Percentiles rank a stretch among this genome's conserved stretches.
phyloP scores from a whole-genome alignment of 1,284 basidiomycete genomes.

The Pascua guehoae region DNA sequence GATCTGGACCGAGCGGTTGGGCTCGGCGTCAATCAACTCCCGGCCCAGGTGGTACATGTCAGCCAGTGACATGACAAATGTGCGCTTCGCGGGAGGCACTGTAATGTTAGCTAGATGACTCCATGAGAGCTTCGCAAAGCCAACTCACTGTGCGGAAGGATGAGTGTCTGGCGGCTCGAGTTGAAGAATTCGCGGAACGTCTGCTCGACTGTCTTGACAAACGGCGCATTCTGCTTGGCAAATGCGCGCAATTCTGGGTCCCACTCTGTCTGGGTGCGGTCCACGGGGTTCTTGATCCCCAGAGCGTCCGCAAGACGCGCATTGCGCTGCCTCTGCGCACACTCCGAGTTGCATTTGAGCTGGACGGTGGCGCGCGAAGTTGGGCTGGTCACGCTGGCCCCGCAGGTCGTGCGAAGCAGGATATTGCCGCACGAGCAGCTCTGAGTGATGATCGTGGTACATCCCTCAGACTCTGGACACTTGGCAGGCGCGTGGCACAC shows the following conservation, averaged over 20 bases:
- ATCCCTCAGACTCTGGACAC: slow-evolving; percentile 75
- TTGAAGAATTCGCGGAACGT: slow-evolving; percentile 71
- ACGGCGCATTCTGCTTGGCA: slow-evolving; percentile 61
- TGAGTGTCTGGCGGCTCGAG: slow-evolving; percentile 65
- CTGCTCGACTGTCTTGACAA: slow-evolving; percentile 69
- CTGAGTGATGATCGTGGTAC: slow-evolving; percentile 60
- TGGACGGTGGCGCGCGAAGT: slow-evolving; percentile 49
- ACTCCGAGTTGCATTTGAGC: slow-evolving; percentile 75
- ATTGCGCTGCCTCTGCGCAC: slow-evolving; percentile 75
- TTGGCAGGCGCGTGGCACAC: slow-evolving; percentile 79
- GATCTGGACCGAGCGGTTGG: slow-evolving; percentile 69
- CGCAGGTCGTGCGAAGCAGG: slow-evolving; percentile 67
- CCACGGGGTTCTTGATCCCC: slow-evolving; percentile 59
- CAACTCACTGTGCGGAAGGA: slow-evolving; percentile 62
- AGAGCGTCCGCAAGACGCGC: slow-evolving; percentile 80
- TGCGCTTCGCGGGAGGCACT: slow-evolving; percentile 64
- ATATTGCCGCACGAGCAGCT: slow-evolving; percentile 78
- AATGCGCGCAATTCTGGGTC: slow-evolving; percentile 61
- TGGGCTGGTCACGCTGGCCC: slow-evolving; percentile 55
- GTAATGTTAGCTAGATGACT: no score
- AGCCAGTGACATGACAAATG: slow-evolving; percentile 72
- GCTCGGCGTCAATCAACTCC: slow-evolving; percentile 79
- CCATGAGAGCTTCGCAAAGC: no score
- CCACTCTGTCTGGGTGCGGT: slow-evolving; percentile 55
- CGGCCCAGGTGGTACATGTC: slow-evolving; percentile 73